Percentiles rank a stretch among this genome's conserved stretches.
Conservation (phyloP, 2,329 filamentous ascomycete species). For the Arthroderma uncinatum region DNA sequence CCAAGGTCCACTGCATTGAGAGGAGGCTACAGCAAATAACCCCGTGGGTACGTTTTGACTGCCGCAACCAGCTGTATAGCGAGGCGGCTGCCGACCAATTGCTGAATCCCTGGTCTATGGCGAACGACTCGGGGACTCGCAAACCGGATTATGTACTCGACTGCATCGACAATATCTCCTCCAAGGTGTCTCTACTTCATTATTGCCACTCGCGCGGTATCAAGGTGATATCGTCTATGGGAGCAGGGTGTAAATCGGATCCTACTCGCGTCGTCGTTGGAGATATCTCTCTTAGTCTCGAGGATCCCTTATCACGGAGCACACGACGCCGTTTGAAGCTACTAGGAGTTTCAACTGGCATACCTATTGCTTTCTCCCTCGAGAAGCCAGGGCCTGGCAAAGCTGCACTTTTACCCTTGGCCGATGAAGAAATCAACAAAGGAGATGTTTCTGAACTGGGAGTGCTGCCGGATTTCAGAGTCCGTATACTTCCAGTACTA, state of each 20-base stretch:
- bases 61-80: constrained; percentile 72
- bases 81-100: constrained; percentile 53
- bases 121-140: constrained; percentile 34
- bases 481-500: constrained; percentile 86
- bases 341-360: constrained; percentile 68
- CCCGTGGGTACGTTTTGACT: constrained; percentile 85
- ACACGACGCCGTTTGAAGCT: constrained; percentile 69
- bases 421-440: constrained; percentile 78
- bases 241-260: constrained; percentile 84
- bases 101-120: constrained; percentile 52
- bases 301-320: constrained; percentile 76
- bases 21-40: constrained; percentile 72
- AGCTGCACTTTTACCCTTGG: constrained; percentile 72
- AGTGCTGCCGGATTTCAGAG: constrained; percentile 81
- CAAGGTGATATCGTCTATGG: constrained; percentile 88
- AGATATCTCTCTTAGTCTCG: constrained; percentile 77
- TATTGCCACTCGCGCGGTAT: constrained; percentile 72
- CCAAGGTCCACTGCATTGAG: constrained; percentile 79
- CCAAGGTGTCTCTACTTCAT: constrained; percentile 79
- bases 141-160: constrained; percentile 84
- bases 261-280: constrained; percentile 77
- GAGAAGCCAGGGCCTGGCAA: constrained; percentile 86
- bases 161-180: constrained; percentile 96
- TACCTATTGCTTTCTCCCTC: constrained; percentile 84
- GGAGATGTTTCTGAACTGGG: constrained; percentile 77